Evolutionary conservation across 805 yeast genomes (phyloP).

Genomic region (Candida rishiriensis): DNA sequence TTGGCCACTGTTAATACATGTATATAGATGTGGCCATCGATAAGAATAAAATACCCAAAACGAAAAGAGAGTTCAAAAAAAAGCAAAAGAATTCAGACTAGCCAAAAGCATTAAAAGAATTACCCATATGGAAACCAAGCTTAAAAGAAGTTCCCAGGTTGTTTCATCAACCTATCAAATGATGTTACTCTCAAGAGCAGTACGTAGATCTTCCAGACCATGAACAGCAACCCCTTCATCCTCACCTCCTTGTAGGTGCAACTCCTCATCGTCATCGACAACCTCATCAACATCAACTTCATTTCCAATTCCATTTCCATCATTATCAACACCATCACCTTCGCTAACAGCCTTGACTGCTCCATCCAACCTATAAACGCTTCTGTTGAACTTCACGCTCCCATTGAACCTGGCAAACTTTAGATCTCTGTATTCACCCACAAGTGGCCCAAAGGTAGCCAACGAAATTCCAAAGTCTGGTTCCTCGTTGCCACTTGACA

Average conservation of each 20-base stretch:
- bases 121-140: too few relatives aligned
- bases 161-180: too few relatives aligned
- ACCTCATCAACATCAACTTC: not conserved
- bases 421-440: slow-evolving; percentile 9
- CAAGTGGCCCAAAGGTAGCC: slow-evolving; percentile 11
- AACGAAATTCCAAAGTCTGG: slow-evolving; percentile 6
- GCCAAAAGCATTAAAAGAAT: too few relatives aligned
- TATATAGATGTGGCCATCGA: not conserved
- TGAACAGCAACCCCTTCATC: too few relatives aligned
- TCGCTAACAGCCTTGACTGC: too few relatives aligned
- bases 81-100: not conserved
- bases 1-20: not conserved
- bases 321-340: not conserved
- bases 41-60: not conserved
- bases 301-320: not conserved
- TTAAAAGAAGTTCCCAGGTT: too few relatives aligned
- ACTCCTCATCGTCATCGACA: not conserved
- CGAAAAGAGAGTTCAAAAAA: not conserved
- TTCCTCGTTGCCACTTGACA: not conserved
- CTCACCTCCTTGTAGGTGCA: too few relatives aligned
- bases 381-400: slow-evolving; percentile 11
- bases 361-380: too few relatives aligned
- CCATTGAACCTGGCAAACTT: slow-evolving; percentile 17
- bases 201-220: too few relatives aligned
- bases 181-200: too few relatives aligned